These are phyloP conservation scores for Nasturtium officinale DNA, from an alignment of 345 rosid species.

Conservation along the genomic window DNA sequence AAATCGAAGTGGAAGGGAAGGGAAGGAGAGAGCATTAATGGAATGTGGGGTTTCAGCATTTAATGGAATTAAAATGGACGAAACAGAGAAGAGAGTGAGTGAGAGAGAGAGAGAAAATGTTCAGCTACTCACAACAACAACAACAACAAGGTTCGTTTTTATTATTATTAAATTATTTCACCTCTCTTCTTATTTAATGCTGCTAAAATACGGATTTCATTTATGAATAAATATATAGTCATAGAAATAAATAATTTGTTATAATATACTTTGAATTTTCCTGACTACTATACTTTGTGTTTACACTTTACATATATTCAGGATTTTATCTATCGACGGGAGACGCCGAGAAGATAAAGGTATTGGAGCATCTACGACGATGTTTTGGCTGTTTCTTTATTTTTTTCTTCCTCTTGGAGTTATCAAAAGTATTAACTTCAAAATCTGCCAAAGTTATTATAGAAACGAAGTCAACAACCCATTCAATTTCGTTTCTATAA, in stretches of 20 bases:
- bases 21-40: constrained; percentile 45
- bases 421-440: constrained; percentile 32
- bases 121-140: constrained; percentile 12
- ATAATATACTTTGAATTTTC: background rate
- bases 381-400: constrained; percentile 3
- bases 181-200: constrained; percentile 30
- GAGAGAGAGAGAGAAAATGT: constrained; percentile 8
- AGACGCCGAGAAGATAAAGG: constrained; percentile 22
- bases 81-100: constrained; percentile 44
- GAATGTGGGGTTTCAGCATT: constrained; percentile 58
- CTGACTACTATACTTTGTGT: constrained; percentile 7
- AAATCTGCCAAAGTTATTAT: constrained; percentile 41
- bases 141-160: constrained; percentile 27
- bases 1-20: constrained; percentile 39
- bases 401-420: constrained; percentile 24
- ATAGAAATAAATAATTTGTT: background rate
- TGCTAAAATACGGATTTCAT: constrained; percentile 30
- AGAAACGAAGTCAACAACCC: constrained; percentile 43
- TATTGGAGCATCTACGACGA: constrained; percentile 12
- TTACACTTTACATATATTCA: background rate
- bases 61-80: constrained; percentile 55
- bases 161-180: background rate
- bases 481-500: constrained; percentile 40
- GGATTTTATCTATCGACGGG: background rate
- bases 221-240: constrained; percentile 1